Conservation (phyloP, 2,329 filamentous ascomycete species). For the Tolypocladium cylindrosporum region DNA sequence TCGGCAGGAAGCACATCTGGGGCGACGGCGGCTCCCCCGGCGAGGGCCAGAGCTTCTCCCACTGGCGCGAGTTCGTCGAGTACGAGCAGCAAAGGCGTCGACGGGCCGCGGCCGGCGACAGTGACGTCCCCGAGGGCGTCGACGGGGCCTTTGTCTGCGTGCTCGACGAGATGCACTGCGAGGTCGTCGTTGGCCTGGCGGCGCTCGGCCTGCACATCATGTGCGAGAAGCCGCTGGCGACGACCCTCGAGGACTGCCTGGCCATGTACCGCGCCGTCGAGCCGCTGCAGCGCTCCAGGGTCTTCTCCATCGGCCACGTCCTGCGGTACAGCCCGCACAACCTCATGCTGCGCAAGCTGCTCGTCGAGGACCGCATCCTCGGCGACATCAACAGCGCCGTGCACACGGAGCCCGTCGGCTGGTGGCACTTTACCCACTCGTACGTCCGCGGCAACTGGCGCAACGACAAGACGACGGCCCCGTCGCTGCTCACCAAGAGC, state of each 20-base stretch:
- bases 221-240: constrained; percentile 90
- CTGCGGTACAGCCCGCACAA: constrained; percentile 91
- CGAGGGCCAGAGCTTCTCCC: constrained; percentile 58
- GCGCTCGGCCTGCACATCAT: constrained; percentile 69
- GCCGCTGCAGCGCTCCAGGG: constrained; percentile 19
- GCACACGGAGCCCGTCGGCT: constrained; percentile 90
- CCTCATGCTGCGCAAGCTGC: constrained; percentile 66
- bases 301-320: constrained; percentile 92
- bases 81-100: constrained; percentile 58
- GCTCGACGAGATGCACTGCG: constrained; percentile 78
- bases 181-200: constrained; percentile 67
- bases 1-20: constrained; percentile 70
- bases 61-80: constrained; percentile 66
- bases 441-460: constrained; percentile 95
- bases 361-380: constrained; percentile 65
- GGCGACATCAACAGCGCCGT: constrained; percentile 80
- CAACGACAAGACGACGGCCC: constrained; percentile 64
- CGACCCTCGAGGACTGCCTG: constrained; percentile 67
- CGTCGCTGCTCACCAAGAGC: constrained; percentile 83
- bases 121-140: constrained; percentile 39
- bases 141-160: constrained; percentile 59
- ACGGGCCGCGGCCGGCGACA: constrained; percentile 37
- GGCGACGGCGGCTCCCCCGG: constrained; percentile 30
- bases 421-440: constrained; percentile 90
- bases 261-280: constrained; percentile 55